Percentiles rank a stretch among this genome's conserved stretches.
phyloP scores from a whole-genome alignment of 1,284 basidiomycete species.

The Singerocomus inundabilis region DNA sequence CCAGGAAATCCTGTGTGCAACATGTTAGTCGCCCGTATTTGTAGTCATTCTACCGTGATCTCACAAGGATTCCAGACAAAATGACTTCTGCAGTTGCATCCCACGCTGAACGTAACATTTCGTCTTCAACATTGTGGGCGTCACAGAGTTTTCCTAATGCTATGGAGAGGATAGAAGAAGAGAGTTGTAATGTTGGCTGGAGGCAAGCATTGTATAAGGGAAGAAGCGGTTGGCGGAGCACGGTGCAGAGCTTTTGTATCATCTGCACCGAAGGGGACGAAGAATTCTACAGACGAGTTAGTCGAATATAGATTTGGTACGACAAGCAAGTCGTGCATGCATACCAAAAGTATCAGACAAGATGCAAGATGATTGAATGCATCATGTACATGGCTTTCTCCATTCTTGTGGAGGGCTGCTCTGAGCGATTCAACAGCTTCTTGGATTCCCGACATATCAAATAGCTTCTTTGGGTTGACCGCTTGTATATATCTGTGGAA shows the following conservation, averaged over 20 bases:
- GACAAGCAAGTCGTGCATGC: not conserved
- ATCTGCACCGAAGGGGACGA: conserved; percentile 32
- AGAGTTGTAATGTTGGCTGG: conserved; percentile 33
- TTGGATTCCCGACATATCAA: conserved; percentile 23
- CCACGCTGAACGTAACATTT: conserved; percentile 31
- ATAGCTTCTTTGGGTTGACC: not conserved
- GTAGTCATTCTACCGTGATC: conserved; percentile 7
- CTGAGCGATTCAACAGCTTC: conserved; percentile 26
- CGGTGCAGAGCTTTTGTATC: conserved; percentile 30
- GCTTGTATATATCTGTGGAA: not conserved
- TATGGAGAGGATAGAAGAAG: conserved; percentile 32
- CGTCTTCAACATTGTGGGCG: conserved; percentile 13
- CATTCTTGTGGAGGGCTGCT: conserved; percentile 14
- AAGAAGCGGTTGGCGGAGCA: conserved; percentile 36
- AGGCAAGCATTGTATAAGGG: conserved; percentile 38
- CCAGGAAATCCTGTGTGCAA: conserved; percentile 30
- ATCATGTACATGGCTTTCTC: conserved; percentile 20
- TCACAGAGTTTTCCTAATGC: conserved; percentile 34
- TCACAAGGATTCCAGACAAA: conserved; percentile 45
- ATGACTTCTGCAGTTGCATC: conserved; percentile 38
- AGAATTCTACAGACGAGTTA: conserved; percentile 29
- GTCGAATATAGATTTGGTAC: not conserved
- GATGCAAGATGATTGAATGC: conserved; percentile 30
- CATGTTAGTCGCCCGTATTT: conserved; percentile 10
- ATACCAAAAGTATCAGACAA: conserved; percentile 36